Percentiles rank a stretch among this genome's conserved stretches.
phyloP scores from a whole-genome alignment of 2,329 filamentous ascomycete species.

The Simplicillium aogashimaense region DNA sequence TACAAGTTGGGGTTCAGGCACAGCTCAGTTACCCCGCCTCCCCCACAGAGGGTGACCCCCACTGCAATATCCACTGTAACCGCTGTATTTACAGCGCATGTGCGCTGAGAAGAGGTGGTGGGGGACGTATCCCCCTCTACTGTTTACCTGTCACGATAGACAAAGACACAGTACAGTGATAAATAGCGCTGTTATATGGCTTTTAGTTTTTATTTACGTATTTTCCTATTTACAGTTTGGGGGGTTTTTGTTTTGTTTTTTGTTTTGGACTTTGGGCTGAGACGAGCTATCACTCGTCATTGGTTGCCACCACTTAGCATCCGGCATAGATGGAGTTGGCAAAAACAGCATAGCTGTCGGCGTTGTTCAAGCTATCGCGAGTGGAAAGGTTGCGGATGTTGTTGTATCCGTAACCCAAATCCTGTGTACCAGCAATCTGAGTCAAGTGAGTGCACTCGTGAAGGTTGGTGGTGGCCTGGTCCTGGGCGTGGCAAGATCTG shows the following conservation, averaged over 20 bases:
- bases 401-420: slow-evolving; percentile 38
- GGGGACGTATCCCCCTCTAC: too few relatives aligned
- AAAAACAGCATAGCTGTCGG: slow-evolving; percentile 40
- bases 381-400: slow-evolving; percentile 35
- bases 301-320: neutral
- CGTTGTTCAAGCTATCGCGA: slow-evolving; percentile 41
- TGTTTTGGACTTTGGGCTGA: neutral
- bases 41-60: too few relatives aligned
- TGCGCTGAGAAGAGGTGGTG: neutral
- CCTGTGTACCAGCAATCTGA: slow-evolving; percentile 42
- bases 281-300: too few relatives aligned
- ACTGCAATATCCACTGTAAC: too few relatives aligned
- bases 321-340: slow-evolving; percentile 11
- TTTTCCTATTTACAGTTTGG: too few relatives aligned
- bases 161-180: too few relatives aligned
- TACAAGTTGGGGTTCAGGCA: neutral
- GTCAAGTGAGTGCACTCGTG: slow-evolving; percentile 52
- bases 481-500: slow-evolving; percentile 45
- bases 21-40: neutral
- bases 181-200: too few relatives aligned
- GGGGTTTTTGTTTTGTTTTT: too few relatives aligned
- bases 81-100: too few relatives aligned
- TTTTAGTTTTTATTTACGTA: too few relatives aligned
- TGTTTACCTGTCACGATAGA: too few relatives aligned
- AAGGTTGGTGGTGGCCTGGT: slow-evolving; percentile 49